Evolutionary conservation across 495 filamentous ascomycete species (phyloP), one percentile per base, ranked within the genome.

Genomic region (Penicillium psychrofluorescens): DNA sequence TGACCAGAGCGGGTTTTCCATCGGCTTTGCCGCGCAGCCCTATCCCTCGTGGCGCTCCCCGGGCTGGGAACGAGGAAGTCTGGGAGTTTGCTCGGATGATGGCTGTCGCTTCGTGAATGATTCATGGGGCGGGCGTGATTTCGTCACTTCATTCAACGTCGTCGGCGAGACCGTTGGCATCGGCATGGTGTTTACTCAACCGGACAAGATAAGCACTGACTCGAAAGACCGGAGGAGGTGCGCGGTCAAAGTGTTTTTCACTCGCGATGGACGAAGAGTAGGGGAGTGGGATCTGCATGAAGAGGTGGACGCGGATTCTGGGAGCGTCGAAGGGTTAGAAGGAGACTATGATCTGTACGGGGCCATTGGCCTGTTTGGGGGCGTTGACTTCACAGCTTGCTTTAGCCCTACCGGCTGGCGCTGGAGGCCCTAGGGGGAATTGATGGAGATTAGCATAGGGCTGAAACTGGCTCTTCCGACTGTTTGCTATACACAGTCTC

Each of bases 81-180:
- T 95, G n/a, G 91, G 76, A 7, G 82, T 96, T 9, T 92, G 95
- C 53, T 85, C 86, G 3, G 91, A 97, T 58, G 91, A 97, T 61
- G 91, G 91, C 9, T 80, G 86, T 52, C 75, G 79, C 50, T 97
- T 86, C 60, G 74, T 92, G 47, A 94, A 95, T 67, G 87, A 96
- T 56, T 76, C 77, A 1, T 89, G 75, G 71, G 91, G 91, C 15
- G 91, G 91, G 2, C 80, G 77, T 48, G 72, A 82, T 43, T 95
- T 96, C 56, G 78, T 76, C 0, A 39, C n/a, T 15, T 51, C 75
- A 1, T 78, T 85, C 50, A 43, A 54, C 4, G 50, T 51, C 4
- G 50, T 51, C 5, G 80, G 77, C 6, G 76, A 84, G 37, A 75
- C 69, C 0, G 67, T 84, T 15, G 83, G 83, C 2, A 46, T 85